Evolutionary conservation across 1,284 basidiomycete species (phyloP).

Genomic region (Naganishia sp.): DNA sequence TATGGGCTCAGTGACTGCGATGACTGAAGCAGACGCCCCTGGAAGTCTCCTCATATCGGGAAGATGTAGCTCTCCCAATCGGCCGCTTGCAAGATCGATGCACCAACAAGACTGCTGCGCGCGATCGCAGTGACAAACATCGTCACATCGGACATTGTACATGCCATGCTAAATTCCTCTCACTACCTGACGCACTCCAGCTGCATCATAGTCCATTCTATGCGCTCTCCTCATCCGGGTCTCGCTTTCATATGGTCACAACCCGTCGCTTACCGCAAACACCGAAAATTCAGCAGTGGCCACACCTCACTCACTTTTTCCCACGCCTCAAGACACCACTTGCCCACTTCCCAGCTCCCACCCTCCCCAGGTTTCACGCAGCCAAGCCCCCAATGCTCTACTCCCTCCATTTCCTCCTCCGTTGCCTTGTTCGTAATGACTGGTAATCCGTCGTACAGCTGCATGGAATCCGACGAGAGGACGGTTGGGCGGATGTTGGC

Average conservation of each 20-base stretch:
- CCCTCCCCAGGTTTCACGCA: conserved; percentile 82
- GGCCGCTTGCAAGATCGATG: no score
- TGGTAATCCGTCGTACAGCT: conserved; percentile 91
- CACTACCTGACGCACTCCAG: no score
- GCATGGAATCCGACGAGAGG: conserved; percentile 97
- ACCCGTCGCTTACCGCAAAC: no score
- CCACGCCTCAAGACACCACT: conserved; percentile 75
- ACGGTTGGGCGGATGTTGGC: conserved; percentile 51
- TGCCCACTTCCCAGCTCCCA: conserved; percentile 69
- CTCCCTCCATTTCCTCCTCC: conserved; percentile 69
- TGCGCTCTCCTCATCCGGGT: no score
- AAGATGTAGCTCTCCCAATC: no score
- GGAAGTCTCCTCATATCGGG: background rate
- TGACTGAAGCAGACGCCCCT: background rate
- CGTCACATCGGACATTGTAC: no score
- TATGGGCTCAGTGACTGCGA: background rate
- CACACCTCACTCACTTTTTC: conserved; percentile 59
- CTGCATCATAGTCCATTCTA: no score
- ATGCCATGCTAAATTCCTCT: no score
- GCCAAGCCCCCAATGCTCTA: conserved; percentile 86
- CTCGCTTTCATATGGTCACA: no score
- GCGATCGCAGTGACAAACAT: no score
- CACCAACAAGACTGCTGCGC: no score
- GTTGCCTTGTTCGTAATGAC: conserved; percentile 95
- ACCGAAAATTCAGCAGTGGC: background rate